Evolutionary conservation across 2,329 filamentous ascomycete species (phyloP), one percentile per base, ranked within the genome.

Genomic region (Fusarium robinianum): DNA sequence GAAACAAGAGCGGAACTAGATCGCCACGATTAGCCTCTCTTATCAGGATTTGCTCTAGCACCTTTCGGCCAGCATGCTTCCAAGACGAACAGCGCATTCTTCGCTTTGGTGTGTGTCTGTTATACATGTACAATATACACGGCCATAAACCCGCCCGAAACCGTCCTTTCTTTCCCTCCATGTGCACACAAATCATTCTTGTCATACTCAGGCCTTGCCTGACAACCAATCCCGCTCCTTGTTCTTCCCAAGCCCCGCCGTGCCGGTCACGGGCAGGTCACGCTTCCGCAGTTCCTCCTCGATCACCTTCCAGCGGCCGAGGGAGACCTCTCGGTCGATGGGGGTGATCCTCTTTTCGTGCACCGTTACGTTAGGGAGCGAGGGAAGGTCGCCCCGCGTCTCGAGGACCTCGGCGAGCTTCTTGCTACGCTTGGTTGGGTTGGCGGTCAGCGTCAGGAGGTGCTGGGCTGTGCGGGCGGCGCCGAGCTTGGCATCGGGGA

Each of bases 231-330:
- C 54, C 40, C 67, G 58, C 64, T 78, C 74, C 61, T 63, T 72
- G 52, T 70, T 70, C 62, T 67, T 70, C 10, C 63, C 54, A 33
- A 67, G 53, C 6, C 66, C 64, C 7, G 64, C 67, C 33, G 71
- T 70, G 3, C 80, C 80, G 4, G 71, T 72, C 11, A 81, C 69
- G 6, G 84, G 81, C 55, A 91, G 65, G 11, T 77, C 78, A 42
- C 84, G 74, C 63, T 79, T 76, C 61, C 70, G 70, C 51, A 92
- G 72, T 68, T 89, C 85, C 61, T 83, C 73, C 66, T 87, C 79
- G 61, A 92, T 88, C 35, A 90, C 67, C 80, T 94, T 94, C 81
- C 85, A 88, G 60, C 88, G 76, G 18, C 90, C 90, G 27, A 88
- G 65, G 34, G 80, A 76, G 58, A 79, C 81, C 68, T 92, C 87